phyloP scores from a whole-genome alignment of 805 yeast species.

The Cyberlindnera mycetangii region DNA sequence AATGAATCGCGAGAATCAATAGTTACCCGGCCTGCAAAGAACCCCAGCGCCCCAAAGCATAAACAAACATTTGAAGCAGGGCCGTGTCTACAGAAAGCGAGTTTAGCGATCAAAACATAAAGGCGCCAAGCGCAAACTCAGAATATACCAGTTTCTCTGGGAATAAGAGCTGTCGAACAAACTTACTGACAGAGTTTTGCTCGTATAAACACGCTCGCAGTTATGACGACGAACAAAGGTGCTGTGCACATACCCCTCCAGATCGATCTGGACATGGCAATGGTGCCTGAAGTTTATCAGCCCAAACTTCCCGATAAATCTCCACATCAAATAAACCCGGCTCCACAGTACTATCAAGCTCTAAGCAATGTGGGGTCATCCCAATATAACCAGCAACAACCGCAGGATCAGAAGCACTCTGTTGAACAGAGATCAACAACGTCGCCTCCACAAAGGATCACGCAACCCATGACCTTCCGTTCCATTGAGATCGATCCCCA shows the following conservation, averaged over 20 bases:
- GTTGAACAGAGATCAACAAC: background rate
- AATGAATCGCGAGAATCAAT: no score
- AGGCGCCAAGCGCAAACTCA: no score
- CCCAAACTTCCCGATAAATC: conserved; percentile 6
- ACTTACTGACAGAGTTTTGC: no score
- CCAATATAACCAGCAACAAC: background rate
- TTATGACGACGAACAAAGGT: conserved; percentile 1
- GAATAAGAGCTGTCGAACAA: no score
- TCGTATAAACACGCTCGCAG: background rate
- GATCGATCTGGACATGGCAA: conserved; percentile 24
- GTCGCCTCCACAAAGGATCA: background rate
- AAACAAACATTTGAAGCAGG: background rate
- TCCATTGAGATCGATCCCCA: conserved; percentile 22
- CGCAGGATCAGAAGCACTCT: background rate
- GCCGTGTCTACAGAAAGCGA: background rate
- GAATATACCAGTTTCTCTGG: no score
- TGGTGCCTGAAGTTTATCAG: conserved; percentile 11
- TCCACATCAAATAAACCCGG: conserved; percentile 4
- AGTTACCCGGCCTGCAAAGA: background rate
- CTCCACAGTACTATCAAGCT: background rate
- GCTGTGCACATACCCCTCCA: conserved; percentile 7
- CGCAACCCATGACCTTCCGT: conserved; percentile 11
- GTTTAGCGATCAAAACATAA: background rate
- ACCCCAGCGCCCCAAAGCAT: background rate
- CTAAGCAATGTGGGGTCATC: background rate